Evolutionary conservation across 805 yeast species (phyloP).

Genomic region (Metschnikowia similis): DNA sequence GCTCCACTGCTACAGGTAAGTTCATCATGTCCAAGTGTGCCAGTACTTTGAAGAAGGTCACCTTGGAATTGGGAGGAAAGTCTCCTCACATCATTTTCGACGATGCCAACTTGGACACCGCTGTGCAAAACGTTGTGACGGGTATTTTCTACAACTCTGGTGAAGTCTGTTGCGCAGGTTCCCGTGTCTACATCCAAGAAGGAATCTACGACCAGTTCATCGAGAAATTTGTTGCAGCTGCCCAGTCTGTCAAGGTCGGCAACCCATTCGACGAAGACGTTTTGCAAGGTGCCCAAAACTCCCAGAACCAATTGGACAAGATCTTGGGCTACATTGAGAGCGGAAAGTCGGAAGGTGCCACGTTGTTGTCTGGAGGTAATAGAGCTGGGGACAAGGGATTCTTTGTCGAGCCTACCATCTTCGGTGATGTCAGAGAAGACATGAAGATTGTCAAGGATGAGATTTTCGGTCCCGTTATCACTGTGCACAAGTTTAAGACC

Average conservation of each 20-base stretch:
- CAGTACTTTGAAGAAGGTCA: conserved; percentile 75
- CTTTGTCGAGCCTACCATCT: conserved; percentile 77
- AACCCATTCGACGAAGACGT: conserved; percentile 74
- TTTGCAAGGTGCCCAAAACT: conserved; percentile 91
- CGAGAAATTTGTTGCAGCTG: conserved; percentile 55
- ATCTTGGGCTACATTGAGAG: conserved; percentile 70
- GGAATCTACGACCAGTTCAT: conserved; percentile 75
- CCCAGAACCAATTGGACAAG: conserved; percentile 72
- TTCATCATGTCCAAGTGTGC: conserved; percentile 79
- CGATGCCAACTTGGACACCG: conserved; percentile 75
- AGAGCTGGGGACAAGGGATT: conserved; percentile 50
- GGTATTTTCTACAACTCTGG: conserved; percentile 95
- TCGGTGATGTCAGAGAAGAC: conserved; percentile 72
- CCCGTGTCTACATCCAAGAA: conserved; percentile 86
- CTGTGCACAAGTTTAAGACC: conserved; percentile 73
- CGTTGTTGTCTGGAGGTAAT: conserved; percentile 74
- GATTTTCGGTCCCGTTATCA: conserved; percentile 92
- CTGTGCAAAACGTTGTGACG: conserved; percentile 67
- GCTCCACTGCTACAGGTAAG: conserved; percentile 90
- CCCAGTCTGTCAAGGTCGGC: conserved; percentile 59
- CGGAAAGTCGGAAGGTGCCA: conserved; percentile 84
- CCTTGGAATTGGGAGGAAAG: conserved; percentile 95
- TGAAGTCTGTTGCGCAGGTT: conserved; percentile 94
- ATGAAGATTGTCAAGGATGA: conserved; percentile 81
- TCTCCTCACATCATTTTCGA: conserved; percentile 87